These are phyloP conservation scores for Dictyostelium intermedium DNA, from an alignment of 78 protist species.

Conservation along the genomic window DNA sequence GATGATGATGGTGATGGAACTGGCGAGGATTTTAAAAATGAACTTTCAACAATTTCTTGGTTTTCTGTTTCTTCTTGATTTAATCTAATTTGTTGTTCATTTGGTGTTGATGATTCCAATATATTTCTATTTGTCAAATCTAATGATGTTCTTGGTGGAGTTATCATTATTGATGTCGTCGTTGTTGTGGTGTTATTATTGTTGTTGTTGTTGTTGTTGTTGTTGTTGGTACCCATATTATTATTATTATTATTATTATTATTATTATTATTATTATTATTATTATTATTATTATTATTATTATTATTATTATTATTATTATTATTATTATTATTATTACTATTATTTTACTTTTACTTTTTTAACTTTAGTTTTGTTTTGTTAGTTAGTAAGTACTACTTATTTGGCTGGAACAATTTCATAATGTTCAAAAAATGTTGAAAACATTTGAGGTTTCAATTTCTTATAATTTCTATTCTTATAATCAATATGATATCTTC, in stretches of 20 bases:
- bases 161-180: neutral
- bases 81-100: neutral
- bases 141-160: neutral
- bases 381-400: constrained; percentile 19
- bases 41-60: neutral
- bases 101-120: neutral
- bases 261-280: neutral
- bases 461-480: constrained; percentile 64
- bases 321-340: neutral
- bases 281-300: neutral
- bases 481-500: constrained; percentile 40
- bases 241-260: neutral
- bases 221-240: neutral
- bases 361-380: constrained; percentile 10
- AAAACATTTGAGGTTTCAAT: constrained; percentile 30
- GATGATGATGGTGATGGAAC: constrained; percentile 59
- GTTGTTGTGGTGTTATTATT: neutral
- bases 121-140: neutral
- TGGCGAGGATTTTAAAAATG: constrained; percentile 46
- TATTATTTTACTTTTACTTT: too few relatives aligned
- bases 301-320: neutral
- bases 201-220: neutral
- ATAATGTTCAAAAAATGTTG: neutral
- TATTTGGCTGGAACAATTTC: constrained; percentile 24
- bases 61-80: neutral